These are phyloP conservation scores for Triticum urartu DNA, from an alignment of 176 grass and related monocot species.

Conservation along the genomic window DNA sequence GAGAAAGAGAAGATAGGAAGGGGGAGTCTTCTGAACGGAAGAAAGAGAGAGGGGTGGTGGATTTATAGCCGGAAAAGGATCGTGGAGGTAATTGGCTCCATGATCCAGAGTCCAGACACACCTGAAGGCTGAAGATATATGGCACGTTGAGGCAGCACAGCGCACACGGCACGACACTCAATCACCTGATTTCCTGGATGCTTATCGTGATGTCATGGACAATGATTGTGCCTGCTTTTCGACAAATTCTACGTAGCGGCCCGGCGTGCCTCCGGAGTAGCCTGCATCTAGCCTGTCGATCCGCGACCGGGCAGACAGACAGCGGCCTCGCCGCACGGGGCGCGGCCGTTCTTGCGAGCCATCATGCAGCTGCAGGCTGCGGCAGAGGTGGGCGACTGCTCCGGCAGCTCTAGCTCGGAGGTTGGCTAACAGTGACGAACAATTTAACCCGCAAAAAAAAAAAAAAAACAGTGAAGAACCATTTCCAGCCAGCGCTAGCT, in stretches of 20 bases:
- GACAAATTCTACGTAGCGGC: neutral
- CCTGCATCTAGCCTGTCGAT: neutral
- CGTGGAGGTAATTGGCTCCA: neutral
- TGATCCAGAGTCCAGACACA: neutral
- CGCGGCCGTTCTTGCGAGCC: neutral
- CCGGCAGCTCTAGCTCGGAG: neutral
- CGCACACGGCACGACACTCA: neutral
- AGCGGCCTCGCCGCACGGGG: neutral
- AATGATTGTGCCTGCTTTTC: neutral
- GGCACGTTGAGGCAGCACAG: neutral
- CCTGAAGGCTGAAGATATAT: conserved; percentile 1
- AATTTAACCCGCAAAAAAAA: too few relatives aligned
- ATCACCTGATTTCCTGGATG: neutral
- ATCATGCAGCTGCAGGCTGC: neutral
- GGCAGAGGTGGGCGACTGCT: neutral
- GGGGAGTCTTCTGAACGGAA: conserved; percentile 10
- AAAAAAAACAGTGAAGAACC: too few relatives aligned
- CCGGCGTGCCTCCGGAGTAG: neutral
- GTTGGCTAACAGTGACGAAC: too few relatives aligned
- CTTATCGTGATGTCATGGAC: neutral
- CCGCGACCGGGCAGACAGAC: neutral
- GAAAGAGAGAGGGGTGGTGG: neutral
- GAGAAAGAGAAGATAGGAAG: neutral
- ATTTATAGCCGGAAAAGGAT: conserved; percentile 58
- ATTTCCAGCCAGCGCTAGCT: too few relatives aligned